Evolutionary conservation across 495 filamentous ascomycete genomes (phyloP), one percentile per base, ranked within the genome.

Genomic region (Chaetomidium leptoderma): DNA sequence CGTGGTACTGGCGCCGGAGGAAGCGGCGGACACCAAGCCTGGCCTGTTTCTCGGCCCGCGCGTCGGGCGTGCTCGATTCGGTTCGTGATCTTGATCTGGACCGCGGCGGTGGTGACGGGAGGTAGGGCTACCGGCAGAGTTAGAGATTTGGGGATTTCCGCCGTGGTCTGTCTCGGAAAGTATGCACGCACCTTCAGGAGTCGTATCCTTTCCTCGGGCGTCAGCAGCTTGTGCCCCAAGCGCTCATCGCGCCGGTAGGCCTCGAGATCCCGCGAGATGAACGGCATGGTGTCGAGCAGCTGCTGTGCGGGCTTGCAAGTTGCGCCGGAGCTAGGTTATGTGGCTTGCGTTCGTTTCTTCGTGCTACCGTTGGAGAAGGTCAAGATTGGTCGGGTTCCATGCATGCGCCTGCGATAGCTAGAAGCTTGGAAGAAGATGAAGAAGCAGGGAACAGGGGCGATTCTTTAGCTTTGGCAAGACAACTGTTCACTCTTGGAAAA

Each of bases 241-340:
- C 78, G 82, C 49, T 79, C 79, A 72, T 90, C 86, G 47, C 79
- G 76, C 59, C 86, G 79, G 64, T 91, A 86, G 24, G 82, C 69
- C 33, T 84, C 63, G 48, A 72, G 76, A 57, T 87, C 84, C 62
- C 70, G 73, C 19, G 74, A 61, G 44, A 71, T 74, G 55, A 85
- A 77, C 17, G 75, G 63, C 83, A 88, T 86, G 33, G 48, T 68
- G 58, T 55, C 54, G 57, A 58, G 54, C 26, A 42, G 52, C 17
- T 33, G 39, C 17, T 33, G 43, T 6, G n/a, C 11, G 27, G 8
- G 30, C 46, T 8, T 53, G 8, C 17, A 30, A 32, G 36, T 16
- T 29, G 36, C n/a, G 16, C n/a, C 10, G 40, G 21, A 24, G n/a
- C 33, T 50, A 26, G 11, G 56, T 16, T 30, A 39, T n/a, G n/a